A percentile compares a stretch with the other conserved stretches of the same genome.
Conservation (phyloP, 192 early-diverging fungal genomes). For the Coemansia sp. region DNA sequence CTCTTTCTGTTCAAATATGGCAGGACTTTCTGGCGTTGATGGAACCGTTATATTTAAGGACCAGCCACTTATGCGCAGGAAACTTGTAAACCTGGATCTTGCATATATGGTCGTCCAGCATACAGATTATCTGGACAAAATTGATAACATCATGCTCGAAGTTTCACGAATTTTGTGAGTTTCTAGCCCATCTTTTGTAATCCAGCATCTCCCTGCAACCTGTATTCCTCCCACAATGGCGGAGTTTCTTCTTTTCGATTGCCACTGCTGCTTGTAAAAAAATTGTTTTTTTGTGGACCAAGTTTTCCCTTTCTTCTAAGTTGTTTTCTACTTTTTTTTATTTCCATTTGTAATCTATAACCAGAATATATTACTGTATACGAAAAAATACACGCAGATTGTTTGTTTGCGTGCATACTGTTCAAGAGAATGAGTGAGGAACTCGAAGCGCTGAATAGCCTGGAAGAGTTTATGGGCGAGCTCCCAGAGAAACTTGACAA, state of each 20-base stretch:
- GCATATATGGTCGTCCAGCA: constrained; percentile 28
- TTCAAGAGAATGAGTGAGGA: constrained; percentile 10
- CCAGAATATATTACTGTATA: background rate
- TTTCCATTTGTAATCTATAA: background rate
- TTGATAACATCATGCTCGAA: constrained; percentile 44
- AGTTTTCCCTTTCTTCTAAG: background rate
- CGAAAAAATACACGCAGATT: background rate
- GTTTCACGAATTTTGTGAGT: constrained; percentile 23
- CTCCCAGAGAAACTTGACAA: constrained; percentile 41
- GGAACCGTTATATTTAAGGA: constrained; percentile 23
- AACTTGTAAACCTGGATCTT: constrained; percentile 36
- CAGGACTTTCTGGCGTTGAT: constrained; percentile 43
- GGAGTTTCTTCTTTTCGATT: background rate
- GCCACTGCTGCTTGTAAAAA: background rate
- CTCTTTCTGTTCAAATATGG: constrained; percentile 36
- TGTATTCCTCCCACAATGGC: background rate
- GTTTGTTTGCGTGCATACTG: background rate
- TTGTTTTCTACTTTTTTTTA: background rate
- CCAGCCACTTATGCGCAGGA: constrained; percentile 27
- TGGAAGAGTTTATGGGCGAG: constrained; percentile 26
- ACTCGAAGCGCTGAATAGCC: constrained; percentile 17
- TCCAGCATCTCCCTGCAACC: background rate
- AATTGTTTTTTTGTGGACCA: no score
- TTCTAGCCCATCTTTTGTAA: background rate
- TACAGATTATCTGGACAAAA: constrained; percentile 33